These are phyloP conservation scores for Astragalus membranaceus DNA, from an alignment of 306 rosid genomes.

Conservation along the genomic window DNA sequence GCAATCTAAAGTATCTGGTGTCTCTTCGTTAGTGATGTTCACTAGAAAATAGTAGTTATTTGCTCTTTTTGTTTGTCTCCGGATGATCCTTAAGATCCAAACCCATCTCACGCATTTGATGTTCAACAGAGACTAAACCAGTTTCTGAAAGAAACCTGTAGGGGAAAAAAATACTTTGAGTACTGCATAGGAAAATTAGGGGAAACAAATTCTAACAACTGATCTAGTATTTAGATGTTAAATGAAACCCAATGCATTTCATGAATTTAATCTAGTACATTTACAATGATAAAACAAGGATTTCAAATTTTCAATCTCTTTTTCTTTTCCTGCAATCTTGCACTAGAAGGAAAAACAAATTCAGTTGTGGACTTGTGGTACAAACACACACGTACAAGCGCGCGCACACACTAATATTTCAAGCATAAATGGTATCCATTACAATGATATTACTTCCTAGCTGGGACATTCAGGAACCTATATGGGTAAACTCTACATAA, in stretches of 20 bases:
- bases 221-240: not conserved
- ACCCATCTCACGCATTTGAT: slow-evolving; percentile 81
- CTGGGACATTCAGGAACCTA: not conserved
- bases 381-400: not conserved
- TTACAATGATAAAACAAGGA: not conserved
- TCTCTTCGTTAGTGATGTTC: slow-evolving; percentile 17
- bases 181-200: not conserved
- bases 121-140: slow-evolving; percentile 72
- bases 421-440: not conserved
- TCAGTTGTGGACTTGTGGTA: not conserved
- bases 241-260: slow-evolving; percentile 6
- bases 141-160: slow-evolving; percentile 85
- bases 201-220: not conserved
- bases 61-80: slow-evolving; percentile 34
- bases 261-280: not conserved
- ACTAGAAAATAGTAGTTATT: slow-evolving; percentile 16
- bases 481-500: not conserved
- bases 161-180: slow-evolving; percentile 10
- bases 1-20: slow-evolving; percentile 7
- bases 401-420: not conserved
- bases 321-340: not conserved
- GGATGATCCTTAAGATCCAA: slow-evolving; percentile 33
- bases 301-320: not conserved
- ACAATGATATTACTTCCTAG: not conserved
- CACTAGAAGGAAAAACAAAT: not conserved